Conservation (phyloP, 495 filamentous ascomycete genomes). For the Amniculicola lignicola region DNA sequence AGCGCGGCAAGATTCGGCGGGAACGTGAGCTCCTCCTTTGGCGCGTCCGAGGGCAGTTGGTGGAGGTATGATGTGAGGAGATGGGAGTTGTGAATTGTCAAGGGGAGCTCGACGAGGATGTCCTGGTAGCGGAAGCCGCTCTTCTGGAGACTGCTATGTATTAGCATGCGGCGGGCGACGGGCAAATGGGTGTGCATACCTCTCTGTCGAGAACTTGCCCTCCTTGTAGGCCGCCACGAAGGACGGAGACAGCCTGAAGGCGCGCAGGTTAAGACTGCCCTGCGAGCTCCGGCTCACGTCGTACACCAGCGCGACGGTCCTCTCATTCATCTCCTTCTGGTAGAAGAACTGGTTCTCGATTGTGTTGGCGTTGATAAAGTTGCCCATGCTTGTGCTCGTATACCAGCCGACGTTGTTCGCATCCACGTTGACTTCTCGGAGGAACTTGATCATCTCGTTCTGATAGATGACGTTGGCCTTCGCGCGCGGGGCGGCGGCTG, state of each 20-base stretch:
- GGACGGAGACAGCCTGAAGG: slow-evolving; percentile 79
- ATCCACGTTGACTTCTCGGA: slow-evolving; percentile 96
- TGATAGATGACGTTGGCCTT: slow-evolving; percentile 89
- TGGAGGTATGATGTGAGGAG: slow-evolving; percentile 93
- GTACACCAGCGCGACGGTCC: slow-evolving; percentile 90
- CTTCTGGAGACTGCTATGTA: slow-evolving; percentile 72
- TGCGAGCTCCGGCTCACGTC: slow-evolving; percentile 92
- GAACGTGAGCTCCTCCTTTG: slow-evolving; percentile 60
- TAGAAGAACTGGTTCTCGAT: slow-evolving; percentile 98
- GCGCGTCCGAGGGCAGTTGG: slow-evolving; percentile 66
- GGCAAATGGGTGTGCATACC: slow-evolving; percentile 62
- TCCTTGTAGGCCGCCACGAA: slow-evolving; percentile 96
- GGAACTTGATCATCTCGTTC: slow-evolving; percentile 93
- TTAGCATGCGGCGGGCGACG: slow-evolving; percentile 24
- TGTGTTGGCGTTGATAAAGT: slow-evolving; percentile 90
- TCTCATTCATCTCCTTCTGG: slow-evolving; percentile 88
- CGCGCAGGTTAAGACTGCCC: slow-evolving; percentile 82
- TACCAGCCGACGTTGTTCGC: slow-evolving; percentile 99
- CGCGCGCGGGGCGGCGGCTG: slow-evolving; percentile 82
- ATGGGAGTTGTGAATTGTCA: slow-evolving; percentile 93
- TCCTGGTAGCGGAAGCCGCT: slow-evolving; percentile 90
- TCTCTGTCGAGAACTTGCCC: slow-evolving; percentile 93
- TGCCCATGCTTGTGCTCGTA: slow-evolving; percentile 96
- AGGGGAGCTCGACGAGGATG: slow-evolving; percentile 87
- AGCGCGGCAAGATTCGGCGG: slow-evolving; percentile 76